Evolutionary conservation across 2,329 filamentous ascomycete genomes (phyloP).

Genomic region (Huntiella decipiens): DNA sequence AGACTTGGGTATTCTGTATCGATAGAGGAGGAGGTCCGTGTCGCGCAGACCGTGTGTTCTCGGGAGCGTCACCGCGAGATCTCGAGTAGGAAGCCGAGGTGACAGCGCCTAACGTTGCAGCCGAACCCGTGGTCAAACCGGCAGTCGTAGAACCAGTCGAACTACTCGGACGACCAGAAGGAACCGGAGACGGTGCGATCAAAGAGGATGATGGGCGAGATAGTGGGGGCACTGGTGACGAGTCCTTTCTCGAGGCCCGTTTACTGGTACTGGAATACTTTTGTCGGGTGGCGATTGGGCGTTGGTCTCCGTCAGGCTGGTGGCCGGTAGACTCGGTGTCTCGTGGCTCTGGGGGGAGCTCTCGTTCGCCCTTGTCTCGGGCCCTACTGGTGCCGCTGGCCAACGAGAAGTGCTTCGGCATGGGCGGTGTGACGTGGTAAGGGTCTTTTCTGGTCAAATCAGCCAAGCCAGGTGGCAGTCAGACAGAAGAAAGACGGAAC

Average conservation of each 20-base stretch:
- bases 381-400: background rate
- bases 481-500: too few relatives aligned
- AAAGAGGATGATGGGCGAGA: background rate
- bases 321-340: background rate
- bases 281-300: background rate
- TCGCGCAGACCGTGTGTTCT: conserved; percentile 3
- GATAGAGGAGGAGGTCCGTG: conserved; percentile 11
- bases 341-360: background rate
- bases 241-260: background rate
- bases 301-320: background rate
- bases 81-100: background rate
- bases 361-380: background rate
- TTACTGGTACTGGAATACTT: background rate
- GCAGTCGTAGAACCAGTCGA: background rate
- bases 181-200: background rate
- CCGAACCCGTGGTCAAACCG: too few relatives aligned
- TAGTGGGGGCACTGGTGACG: background rate
- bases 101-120: background rate
- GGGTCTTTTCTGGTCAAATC: too few relatives aligned
- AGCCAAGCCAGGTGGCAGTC: too few relatives aligned
- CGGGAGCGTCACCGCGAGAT: background rate
- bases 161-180: background rate
- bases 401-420: too few relatives aligned
- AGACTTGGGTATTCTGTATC: conserved; percentile 5
- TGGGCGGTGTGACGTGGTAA: too few relatives aligned